Evolutionary conservation across 306 rosid genomes (phyloP), one percentile per base, ranked within the genome.

Genomic region (Gillenia trifoliata): DNA sequence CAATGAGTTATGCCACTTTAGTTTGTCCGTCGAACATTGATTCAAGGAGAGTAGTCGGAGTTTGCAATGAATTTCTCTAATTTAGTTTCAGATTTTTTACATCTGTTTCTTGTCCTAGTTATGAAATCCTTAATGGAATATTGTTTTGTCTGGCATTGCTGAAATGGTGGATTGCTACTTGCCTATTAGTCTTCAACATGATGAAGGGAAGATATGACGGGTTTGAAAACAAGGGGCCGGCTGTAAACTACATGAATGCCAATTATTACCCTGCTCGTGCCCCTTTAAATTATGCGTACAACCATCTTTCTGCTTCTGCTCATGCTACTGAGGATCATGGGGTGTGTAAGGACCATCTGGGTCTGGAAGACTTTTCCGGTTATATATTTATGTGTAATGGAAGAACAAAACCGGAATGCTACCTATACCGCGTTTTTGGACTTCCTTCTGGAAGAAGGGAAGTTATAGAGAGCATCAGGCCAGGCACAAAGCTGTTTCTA

Each of bases 391-490:
- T 57, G 76, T 72, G 76, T 28, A 72, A 72, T 72, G 67, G 76
- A 28, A 40, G 56, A 40, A 72, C 76, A 10, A 72, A 72, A 26
- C 68, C 76, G 1, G 76, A 72, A 20, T 72, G 76, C 20, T 41
- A 59, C 16, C 50, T 25, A 12, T 9, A 40, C 41, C 68, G 76
- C 17, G 76, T 72, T 0, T 72, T 72, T 40, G 76, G 68, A 40
- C 68, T 59, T 72, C 76, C 76, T 19, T 57, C 67, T 16, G 76
- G 67, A 72, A 72, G 68, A 59, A 57, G 49, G 67, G 67, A 72
- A 19, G 67, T 38, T 40, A 41, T 59, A 17, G 59, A 72, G 56
- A 72, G 28, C 41, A 60, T 72, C 28, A 28, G 17, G 57, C 76
- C 68, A 12, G 76, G 76, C 7, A 72, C 61, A 26, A 59, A 72